Evolutionary conservation across 768 basidiomycete genomes (phyloP).

Genomic region (Lactarius vividus): DNA sequence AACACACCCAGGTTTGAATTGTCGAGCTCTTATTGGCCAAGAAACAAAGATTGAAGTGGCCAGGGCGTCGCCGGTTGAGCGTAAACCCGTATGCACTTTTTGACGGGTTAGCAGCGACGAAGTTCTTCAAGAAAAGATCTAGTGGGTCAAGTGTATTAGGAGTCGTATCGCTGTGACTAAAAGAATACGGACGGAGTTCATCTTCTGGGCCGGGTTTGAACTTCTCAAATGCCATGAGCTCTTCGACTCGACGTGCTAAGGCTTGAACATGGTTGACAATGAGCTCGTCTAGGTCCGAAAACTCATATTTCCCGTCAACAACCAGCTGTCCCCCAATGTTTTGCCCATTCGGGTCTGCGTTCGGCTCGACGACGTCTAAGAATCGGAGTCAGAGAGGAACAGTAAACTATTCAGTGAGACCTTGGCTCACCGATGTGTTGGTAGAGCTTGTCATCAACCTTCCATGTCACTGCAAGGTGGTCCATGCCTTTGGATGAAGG

Average conservation of each 20-base stretch:
- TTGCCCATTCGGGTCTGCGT: conserved; percentile 69
- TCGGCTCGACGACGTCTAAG: conserved; percentile 63
- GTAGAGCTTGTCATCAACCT: conserved; percentile 92
- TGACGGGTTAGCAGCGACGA: conserved; percentile 88
- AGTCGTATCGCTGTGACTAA: conserved; percentile 2
- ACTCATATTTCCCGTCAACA: conserved; percentile 75
- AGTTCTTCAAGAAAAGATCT: conserved; percentile 89
- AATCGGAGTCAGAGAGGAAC: conserved; percentile 3
- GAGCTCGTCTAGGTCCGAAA: conserved; percentile 93
- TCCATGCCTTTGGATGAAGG: conserved; percentile 93
- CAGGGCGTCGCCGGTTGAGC: conserved; percentile 83
- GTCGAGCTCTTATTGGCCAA: conserved; percentile 86
- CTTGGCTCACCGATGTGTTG: conserved; percentile 84
- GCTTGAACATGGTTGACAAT: conserved; percentile 96
- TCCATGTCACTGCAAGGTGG: conserved; percentile 98
- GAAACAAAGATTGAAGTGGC: conserved; percentile 93
- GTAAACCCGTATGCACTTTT: conserved; percentile 97
- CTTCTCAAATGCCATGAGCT: conserved; percentile 93
- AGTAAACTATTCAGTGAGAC: background rate
- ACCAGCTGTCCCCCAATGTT: conserved; percentile 60
- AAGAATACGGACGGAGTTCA: conserved; percentile 74
- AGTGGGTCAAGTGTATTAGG: conserved; percentile 11
- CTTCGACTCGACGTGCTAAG: conserved; percentile 89
- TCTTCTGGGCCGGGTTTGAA: conserved; percentile 87
- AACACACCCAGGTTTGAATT: conserved; percentile 86